phyloP scores from a whole-genome alignment of 257 asterid species.

The Solanum ossicruentum region DNA sequence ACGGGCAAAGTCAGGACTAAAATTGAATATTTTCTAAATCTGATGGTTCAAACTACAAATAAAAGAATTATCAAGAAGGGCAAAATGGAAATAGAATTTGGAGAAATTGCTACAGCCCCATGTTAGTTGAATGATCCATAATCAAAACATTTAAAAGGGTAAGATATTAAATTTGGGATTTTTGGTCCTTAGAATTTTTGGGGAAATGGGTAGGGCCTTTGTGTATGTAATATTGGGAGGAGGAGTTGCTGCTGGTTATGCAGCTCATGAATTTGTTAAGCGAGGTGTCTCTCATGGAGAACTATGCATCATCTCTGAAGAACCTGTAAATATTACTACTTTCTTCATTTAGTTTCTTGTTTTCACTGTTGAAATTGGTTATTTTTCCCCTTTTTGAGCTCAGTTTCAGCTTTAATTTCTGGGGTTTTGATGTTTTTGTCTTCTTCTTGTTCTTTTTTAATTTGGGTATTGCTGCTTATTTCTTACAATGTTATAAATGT shows the following conservation, averaged over 20 bases:
- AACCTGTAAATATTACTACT: slow-evolving; percentile 32
- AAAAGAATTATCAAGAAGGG: not conserved
- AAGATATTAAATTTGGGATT: not conserved
- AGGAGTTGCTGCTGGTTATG: slow-evolving; percentile 91
- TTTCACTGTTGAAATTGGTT: not conserved
- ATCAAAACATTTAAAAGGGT: not conserved
- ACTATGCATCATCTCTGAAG: slow-evolving; percentile 94
- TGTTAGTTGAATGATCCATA: not conserved
- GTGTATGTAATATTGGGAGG: slow-evolving; percentile 90
- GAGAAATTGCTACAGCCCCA: not conserved
- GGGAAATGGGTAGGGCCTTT: slow-evolving; percentile 83
- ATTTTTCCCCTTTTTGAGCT: not conserved
- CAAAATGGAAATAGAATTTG: not conserved
- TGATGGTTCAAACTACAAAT: not conserved
- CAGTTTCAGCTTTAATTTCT: not conserved
- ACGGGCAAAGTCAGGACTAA: not conserved
- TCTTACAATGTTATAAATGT: not conserved
- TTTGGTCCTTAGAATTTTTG: not conserved
- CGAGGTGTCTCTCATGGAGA: slow-evolving; percentile 68
- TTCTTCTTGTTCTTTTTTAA: not conserved
- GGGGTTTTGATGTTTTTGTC: not conserved
- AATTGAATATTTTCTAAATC: not conserved
- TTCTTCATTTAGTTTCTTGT: not conserved
- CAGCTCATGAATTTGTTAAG: slow-evolving; percentile 78
- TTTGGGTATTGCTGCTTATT: not conserved